Conservation (phyloP, 108 stramenopile genomes). For the Mediolabrus comicus region DNA sequence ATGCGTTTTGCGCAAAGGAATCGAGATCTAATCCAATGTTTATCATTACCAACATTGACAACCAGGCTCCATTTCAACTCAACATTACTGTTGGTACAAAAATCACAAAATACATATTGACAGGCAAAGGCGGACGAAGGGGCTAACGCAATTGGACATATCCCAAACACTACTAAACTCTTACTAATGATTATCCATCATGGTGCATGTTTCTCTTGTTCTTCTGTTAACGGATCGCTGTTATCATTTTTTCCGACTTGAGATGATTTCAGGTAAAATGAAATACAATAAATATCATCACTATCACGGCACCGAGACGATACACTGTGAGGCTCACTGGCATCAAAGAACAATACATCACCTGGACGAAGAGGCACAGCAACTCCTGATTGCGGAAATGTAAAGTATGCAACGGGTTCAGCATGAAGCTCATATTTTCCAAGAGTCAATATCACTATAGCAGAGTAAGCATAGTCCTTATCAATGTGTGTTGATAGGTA, state of each 20-base stretch:
- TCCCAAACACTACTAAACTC: no score
- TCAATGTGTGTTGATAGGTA: neutral
- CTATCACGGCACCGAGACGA: neutral
- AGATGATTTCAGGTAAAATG: neutral
- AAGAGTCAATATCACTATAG: no score
- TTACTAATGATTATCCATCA: no score
- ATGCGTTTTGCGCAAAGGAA: conserved; percentile 33
- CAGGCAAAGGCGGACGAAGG: neutral
- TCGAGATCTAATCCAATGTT: conserved; percentile 12
- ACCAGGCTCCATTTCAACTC: conserved; percentile 8
- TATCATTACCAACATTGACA: conserved; percentile 34
- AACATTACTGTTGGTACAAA: conserved; percentile 21
- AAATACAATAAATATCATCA: neutral
- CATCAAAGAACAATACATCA: neutral
- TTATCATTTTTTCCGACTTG: neutral
- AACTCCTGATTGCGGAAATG: neutral
- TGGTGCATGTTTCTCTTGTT: no score
- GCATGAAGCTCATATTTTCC: no score
- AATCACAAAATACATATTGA: conserved; percentile 13
- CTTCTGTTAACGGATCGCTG: no score
- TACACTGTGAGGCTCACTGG: neutral
- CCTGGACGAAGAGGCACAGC: neutral
- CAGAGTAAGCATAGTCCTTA: no score
- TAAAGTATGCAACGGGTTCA: neutral
- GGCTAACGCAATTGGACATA: neutral